Percentiles rank a stretch among this genome's conserved stretches.
Evolutionary conservation across 371 early-diverging fungal genomes (phyloP).

Genomic region (Nematocida ausubeli): DNA sequence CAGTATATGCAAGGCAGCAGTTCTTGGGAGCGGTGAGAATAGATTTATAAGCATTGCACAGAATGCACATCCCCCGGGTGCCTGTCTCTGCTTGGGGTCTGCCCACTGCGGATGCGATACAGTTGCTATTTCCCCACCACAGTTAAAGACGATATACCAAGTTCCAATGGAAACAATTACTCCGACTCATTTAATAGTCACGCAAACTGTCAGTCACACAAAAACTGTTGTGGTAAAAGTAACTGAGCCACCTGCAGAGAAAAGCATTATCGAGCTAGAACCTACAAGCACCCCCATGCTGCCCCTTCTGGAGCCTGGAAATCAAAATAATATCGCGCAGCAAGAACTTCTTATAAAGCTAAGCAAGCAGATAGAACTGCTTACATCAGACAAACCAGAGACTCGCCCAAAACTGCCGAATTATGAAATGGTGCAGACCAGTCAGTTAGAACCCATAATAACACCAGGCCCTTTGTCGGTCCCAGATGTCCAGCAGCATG

Average conservation of each 20-base stretch:
- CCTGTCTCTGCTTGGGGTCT: constrained; percentile 38
- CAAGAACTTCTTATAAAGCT: not conserved
- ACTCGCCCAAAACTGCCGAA: not conserved
- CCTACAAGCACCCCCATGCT: not conserved
- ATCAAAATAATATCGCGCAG: not conserved
- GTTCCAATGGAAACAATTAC: not conserved
- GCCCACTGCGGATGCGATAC: constrained; percentile 33
- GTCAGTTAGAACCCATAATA: not conserved
- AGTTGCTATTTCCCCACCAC: not conserved
- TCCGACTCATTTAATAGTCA: not conserved
- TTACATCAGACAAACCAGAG: not conserved
- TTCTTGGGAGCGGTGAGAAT: constrained; percentile 2
- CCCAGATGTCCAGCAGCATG: not conserved
- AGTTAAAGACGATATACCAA: not conserved
- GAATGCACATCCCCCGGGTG: constrained; percentile 32
- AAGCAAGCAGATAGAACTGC: not conserved
- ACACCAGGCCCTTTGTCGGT: not conserved
- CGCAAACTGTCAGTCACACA: not conserved
- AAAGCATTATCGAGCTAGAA: not conserved
- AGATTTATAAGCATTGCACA: constrained; percentile 26
- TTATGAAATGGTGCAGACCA: too few species aligned
- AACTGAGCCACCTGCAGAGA: not conserved
- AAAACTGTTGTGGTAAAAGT: constrained; percentile 1
- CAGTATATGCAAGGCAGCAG: constrained; percentile 47
- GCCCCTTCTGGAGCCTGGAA: not conserved